Evolutionary conservation across 441 rosid species (phyloP), one percentile per base, ranked within the genome.

Genomic region (Pelargonium cotyledonis): DNA sequence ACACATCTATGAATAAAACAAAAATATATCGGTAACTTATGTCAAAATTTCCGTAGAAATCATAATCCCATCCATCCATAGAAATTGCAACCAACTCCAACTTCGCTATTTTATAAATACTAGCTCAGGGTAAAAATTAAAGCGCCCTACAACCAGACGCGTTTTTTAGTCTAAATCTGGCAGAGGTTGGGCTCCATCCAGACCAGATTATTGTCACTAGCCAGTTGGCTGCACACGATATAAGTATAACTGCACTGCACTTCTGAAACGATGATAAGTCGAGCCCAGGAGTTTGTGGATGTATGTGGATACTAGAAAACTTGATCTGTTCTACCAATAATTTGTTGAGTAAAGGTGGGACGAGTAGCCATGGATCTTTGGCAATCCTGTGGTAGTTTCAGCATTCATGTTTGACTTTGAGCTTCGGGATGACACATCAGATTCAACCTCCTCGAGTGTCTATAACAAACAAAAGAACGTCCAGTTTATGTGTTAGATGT

Each of bases 371-470:
- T 5, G 8, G 64, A 38, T 38, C 51, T 35, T 73, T 51, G 72
- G 10, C 57, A 57, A 40, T 68, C 65, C 72, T 21, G 58, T 18
- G 58, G 21, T 38, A 65, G 9, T 41, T 65, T 74, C 76, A 29
- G 70, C 38, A 35, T 16, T 40, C 5, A 40, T 8, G 67, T 11
- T 68, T 68, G 72, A 47, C 46, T 66, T 63, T 31, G 65, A 29
- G 38, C 11, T 51, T 55, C 57, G 70, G 40, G 66, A 62, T 8
- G 72, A 72, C 10, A 76, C 67, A 3, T 76, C 80, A 19, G 65
- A 76, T 70, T 74, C 75, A 26, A 81, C 77, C 38, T 74, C 77
- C 19, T 65, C 71, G 4, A 78, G 70, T 5, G 72, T 57, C 82
- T 78, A 35, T 21, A 74, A 67, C 18, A 72, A 70, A 43, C 4